Evolutionary conservation across 805 yeast species (phyloP), one percentile per base, ranked within the genome.

Genomic region (Kuraishia hungarica): DNA sequence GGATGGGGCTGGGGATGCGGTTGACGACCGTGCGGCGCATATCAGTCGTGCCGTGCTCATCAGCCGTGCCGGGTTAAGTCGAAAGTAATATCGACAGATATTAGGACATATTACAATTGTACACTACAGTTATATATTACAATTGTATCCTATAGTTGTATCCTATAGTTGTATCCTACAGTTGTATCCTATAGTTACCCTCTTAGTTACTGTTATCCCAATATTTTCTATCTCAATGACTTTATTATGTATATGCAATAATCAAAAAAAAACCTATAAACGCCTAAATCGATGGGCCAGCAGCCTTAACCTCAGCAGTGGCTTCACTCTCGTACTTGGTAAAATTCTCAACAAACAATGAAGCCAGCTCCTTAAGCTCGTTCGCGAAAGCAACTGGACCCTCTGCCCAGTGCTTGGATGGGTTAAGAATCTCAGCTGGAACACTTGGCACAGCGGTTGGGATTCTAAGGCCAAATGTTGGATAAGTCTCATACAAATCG

Each of bases 401-500:
- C 58, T 76, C 81, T 59, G 78, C 74, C 96, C 97, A 90, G 61
- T 86, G 82, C 63, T 77, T 83, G 57, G 91, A 77, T 59, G 99
- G 99, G 74, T 93, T 91, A 68, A 93, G 81, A 59, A 93, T 71
- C 67, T 87, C 92, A 22, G 78, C 54, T 61, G 99, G 98, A 58
- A 93, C 98, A 59, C 84, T 82, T 22, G 87, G 84, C 64, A 86
- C 87, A 48, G 83, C 64, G 69, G 80, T 89, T 74, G 99, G 99
- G 62, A 94, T 83, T 68, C 82, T 82, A 73, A 93, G 81, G 73
- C 89, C 89, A 77, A 93, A 93, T 51, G 86, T 83, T 61, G 91
- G 96, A 75, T 88, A 86, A 53, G 78, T 78, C 77, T 92, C 97
- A 73, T 78, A 93, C 67, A 86, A 89, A 60, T 78, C 92, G 64